These are phyloP conservation scores for Lavandula angustifolia DNA, from an alignment of 257 asterid species.

Conservation along the genomic window DNA sequence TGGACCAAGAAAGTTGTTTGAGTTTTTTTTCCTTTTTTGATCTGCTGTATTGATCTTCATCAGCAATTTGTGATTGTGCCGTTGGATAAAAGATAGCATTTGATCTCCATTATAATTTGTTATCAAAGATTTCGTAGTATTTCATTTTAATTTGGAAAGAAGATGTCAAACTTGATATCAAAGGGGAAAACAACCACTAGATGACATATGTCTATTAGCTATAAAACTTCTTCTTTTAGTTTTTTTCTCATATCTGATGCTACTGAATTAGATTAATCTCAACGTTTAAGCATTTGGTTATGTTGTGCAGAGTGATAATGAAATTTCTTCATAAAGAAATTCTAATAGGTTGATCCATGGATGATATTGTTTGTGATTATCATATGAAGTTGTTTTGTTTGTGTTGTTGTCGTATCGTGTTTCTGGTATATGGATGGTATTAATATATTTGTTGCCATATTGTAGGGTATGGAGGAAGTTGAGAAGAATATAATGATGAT, in stretches of 20 bases:
- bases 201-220: conserved; percentile 2
- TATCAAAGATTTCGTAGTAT: neutral
- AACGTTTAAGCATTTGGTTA: too few species aligned
- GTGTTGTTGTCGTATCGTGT: conserved; percentile 20
- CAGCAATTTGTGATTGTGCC: conserved; percentile 16
- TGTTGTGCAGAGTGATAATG: conserved; percentile 19
- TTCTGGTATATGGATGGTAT: conserved; percentile 17
- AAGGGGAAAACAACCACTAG: conserved; percentile 11
- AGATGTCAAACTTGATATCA: conserved; percentile 13
- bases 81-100: conserved; percentile 21
- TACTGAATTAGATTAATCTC: neutral
- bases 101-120: conserved; percentile 11
- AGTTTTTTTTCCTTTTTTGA: neutral
- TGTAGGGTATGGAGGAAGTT: conserved; percentile 94
- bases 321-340: conserved; percentile 9
- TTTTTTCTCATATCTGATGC: conserved; percentile 7
- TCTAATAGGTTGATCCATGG: conserved; percentile 8
- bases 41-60: conserved; percentile 6
- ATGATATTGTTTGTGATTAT: neutral
- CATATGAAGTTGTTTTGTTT: conserved; percentile 11
- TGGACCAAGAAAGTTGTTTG: conserved; percentile 1
- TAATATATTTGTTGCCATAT: conserved; percentile 23
- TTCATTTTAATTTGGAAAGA: conserved; percentile 14
- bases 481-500: conserved; percentile 86
- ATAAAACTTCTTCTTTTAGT: neutral